A percentile compares a stretch with the other conserved stretches of the same genome.
These are phyloP conservation scores for Yarrowia osloensis DNA, from an alignment of 805 yeast species.

Conservation along the genomic window DNA sequence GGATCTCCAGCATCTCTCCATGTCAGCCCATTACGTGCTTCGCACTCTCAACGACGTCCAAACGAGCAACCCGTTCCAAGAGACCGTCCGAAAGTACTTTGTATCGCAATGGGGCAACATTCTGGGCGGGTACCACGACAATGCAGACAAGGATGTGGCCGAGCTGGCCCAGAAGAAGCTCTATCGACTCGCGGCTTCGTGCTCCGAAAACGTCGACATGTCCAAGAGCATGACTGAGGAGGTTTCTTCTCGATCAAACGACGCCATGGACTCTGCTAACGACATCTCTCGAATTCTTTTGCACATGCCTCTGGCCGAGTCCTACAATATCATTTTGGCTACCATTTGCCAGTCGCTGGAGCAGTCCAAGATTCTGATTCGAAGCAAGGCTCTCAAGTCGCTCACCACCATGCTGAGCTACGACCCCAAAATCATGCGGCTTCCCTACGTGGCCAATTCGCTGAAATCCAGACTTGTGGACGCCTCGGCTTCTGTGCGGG, in stretches of 20 bases:
- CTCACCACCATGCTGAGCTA: constrained; percentile 56
- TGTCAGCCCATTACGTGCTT: constrained; percentile 9
- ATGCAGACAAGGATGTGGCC: not conserved
- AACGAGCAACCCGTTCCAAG: not conserved
- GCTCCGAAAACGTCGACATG: constrained; percentile 6
- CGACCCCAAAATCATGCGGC: constrained; percentile 54
- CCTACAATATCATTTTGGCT: constrained; percentile 56
- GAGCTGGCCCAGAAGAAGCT: not conserved
- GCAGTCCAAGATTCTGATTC: constrained; percentile 53
- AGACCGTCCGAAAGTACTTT: not conserved
- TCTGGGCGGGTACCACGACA: not conserved
- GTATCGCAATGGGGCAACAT: constrained; percentile 25
- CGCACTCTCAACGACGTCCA: constrained; percentile 1
- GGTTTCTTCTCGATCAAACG: not conserved
- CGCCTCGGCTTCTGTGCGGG: constrained; percentile 69
- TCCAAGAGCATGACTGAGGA: constrained; percentile 18
- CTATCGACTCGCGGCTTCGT: not conserved
- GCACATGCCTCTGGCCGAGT: constrained; percentile 35
- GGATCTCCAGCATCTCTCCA: not conserved
- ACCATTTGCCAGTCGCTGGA: constrained; percentile 53
- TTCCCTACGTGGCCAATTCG: constrained; percentile 54
- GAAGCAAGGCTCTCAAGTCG: constrained; percentile 66
- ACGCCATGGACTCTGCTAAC: not conserved
- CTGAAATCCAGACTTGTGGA: constrained; percentile 57
- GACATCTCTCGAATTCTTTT: constrained; percentile 23